Conservation (phyloP, 306 rosid species). For the Prunus salicina region DNA sequence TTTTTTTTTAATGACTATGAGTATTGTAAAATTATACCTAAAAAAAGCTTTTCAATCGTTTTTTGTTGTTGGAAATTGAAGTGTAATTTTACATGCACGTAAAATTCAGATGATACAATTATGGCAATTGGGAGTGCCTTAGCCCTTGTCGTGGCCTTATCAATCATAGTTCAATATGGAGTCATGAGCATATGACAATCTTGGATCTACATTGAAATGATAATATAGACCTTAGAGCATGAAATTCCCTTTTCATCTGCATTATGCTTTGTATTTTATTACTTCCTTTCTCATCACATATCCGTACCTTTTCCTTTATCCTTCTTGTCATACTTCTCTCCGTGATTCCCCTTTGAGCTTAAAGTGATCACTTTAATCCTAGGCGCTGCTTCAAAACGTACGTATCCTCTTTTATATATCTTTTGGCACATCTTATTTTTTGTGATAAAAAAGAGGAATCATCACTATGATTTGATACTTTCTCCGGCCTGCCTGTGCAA, state of each 20-base stretch:
- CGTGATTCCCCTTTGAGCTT: background rate
- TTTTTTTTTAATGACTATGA: too few species aligned
- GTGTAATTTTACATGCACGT: too few species aligned
- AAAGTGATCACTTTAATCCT: background rate
- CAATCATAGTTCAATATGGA: background rate
- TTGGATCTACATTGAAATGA: background rate
- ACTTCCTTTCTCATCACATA: background rate
- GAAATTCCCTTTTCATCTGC: background rate
- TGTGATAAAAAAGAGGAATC: background rate
- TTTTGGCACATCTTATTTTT: background rate
- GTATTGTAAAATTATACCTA: too few species aligned
- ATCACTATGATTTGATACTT: background rate
- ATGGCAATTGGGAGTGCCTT: background rate
- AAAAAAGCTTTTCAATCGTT: too few species aligned
- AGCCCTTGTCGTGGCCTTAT: background rate
- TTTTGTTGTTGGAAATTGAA: too few species aligned
- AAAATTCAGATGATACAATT: too few species aligned
- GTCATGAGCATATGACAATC: background rate
- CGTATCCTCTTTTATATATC: background rate
- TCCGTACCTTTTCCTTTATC: background rate
- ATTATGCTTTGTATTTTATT: background rate
- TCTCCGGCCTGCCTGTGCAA: background rate
- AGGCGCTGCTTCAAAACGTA: background rate
- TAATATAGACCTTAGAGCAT: background rate
- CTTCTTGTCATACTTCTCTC: background rate